Percentiles rank a stretch among this genome's conserved stretches.
Conservation (phyloP, 2,329 filamentous ascomycete genomes). For the Apiospora sp. region DNA sequence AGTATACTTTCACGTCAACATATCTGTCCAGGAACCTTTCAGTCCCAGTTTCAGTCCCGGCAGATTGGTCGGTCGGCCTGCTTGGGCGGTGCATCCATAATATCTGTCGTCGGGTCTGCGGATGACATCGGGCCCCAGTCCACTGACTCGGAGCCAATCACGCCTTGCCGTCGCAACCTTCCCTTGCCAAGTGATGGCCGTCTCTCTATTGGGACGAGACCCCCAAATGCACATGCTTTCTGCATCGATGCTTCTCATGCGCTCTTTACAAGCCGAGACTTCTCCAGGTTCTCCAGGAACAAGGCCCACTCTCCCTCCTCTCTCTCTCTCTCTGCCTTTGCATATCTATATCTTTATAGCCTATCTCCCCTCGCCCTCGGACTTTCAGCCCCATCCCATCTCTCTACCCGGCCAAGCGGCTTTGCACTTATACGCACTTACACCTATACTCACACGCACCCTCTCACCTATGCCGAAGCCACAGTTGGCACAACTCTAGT, state of each 20-base stretch:
- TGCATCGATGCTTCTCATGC: neutral
- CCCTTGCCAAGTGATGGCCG: neutral
- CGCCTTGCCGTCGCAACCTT: conserved; percentile 18
- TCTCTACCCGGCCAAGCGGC: conserved; percentile 26
- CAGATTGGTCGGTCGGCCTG: conserved; percentile 38
- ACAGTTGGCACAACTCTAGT: conserved; percentile 45
- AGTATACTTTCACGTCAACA: neutral
- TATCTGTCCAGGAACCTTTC: conserved; percentile 28
- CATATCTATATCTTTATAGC: conserved; percentile 7
- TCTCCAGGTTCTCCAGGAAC: neutral
- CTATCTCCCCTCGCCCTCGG: conserved; percentile 16
- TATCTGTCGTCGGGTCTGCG: conserved; percentile 42
- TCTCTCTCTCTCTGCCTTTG: neutral
- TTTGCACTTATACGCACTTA: conserved; percentile 23
- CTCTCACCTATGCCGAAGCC: conserved; percentile 29
- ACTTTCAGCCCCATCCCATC: conserved; percentile 2
- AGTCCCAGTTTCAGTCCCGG: conserved; percentile 28
- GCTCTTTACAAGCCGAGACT: conserved; percentile 1
- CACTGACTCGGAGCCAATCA: conserved; percentile 39
- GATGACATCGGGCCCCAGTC: conserved; percentile 39
- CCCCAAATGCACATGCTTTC: conserved; percentile 20
- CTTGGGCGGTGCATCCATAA: conserved; percentile 34
- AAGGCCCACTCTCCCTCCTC: conserved; percentile 11
- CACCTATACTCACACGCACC: conserved; percentile 24
- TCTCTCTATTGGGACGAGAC: conserved; percentile 4